Base-by-base conservation (phyloP, 306 rosid species). In the Cicer cuneatum region DNA sequence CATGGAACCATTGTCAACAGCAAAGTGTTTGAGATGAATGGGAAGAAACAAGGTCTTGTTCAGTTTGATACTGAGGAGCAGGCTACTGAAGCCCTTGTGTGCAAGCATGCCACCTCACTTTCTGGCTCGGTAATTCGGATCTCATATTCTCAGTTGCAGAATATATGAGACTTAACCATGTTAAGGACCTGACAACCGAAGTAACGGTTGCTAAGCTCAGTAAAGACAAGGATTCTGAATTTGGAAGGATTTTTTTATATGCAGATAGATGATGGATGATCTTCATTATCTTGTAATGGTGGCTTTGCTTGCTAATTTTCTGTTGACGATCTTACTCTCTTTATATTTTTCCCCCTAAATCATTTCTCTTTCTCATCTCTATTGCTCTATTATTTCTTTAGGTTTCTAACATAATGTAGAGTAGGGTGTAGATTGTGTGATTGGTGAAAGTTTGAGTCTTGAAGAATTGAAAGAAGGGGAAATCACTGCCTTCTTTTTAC, bases 21-120 rank as follows among this genome's bases (percentile, higher is more conserved):
- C 37, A 95, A 90, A 88, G 86, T 95, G 19, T 95, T 92, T 71
- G 99, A 95, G 84, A 95, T 95, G 99, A 95, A 92, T 37, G 98
- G 98, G 15, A 95, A 92, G 81, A 95, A 92, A 78, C 99, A 95
- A 83, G 90, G 97, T 1, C 87, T 95, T 29, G 90, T 90, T 73
- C 86, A 90, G 86, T 95, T 90, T 61, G 99, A 95, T 43, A 90
- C 93, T 0, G 99, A 95, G 90, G 99, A 92, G 86, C 92, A 88
- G 81, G 98, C 99, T 16, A 90, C 99, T 2, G 99, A 95, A 78
- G 97, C 99, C 43, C 96, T 95, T 7, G 97, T 95, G 76, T 90
- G 97, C 86, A 95, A 92, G 90, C 99, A 95, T 53, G 99, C 99
- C 2, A 95, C 80, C 75, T 72, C 92, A 3, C 87, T 92, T 46